A percentile compares a stretch with the other conserved stretches of the same genome.
Evolutionary conservation across 768 basidiomycete species (phyloP).

Genomic region (Tylopilus intermedius): DNA sequence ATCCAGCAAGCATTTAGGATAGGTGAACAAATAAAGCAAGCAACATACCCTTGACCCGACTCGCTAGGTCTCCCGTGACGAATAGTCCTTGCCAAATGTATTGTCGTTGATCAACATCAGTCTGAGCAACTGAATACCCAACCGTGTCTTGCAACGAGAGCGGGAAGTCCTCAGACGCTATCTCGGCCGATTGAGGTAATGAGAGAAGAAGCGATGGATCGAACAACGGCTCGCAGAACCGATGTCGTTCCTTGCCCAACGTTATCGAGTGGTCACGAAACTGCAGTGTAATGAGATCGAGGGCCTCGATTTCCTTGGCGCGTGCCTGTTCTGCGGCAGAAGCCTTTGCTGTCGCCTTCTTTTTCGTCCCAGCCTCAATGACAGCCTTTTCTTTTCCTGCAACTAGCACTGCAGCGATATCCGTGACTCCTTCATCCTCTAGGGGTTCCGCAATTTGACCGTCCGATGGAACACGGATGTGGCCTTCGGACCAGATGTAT

Average conservation of each 20-base stretch:
- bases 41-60: conserved; percentile 61
- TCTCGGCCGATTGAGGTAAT: conserved; percentile 27
- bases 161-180: conserved; percentile 14
- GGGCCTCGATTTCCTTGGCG: conserved; percentile 74
- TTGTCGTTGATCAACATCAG: conserved; percentile 62
- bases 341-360: conserved; percentile 64
- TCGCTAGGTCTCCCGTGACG: conserved; percentile 74
- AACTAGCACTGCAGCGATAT: conserved; percentile 85
- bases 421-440: conserved; percentile 83
- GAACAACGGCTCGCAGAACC: conserved; percentile 88
- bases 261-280: conserved; percentile 70
- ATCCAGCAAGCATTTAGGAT: conserved; percentile 2
- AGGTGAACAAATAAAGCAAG: not conserved
- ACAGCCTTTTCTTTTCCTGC: conserved; percentile 89
- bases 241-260: conserved; percentile 82
- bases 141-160: conserved; percentile 64
- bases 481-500: conserved; percentile 58
- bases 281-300: conserved; percentile 74
- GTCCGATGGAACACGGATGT: conserved; percentile 68
- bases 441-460: conserved; percentile 57
- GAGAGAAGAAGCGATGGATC: conserved; percentile 57
- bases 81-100: conserved; percentile 76
- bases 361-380: conserved; percentile 81
- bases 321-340: conserved; percentile 77
- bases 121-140: conserved; percentile 53